A percentile compares a stretch with the other conserved stretches of the same genome.
Conservation (phyloP, 1,139 yeast genomes). For the Meyerozyma elateridarum region DNA sequence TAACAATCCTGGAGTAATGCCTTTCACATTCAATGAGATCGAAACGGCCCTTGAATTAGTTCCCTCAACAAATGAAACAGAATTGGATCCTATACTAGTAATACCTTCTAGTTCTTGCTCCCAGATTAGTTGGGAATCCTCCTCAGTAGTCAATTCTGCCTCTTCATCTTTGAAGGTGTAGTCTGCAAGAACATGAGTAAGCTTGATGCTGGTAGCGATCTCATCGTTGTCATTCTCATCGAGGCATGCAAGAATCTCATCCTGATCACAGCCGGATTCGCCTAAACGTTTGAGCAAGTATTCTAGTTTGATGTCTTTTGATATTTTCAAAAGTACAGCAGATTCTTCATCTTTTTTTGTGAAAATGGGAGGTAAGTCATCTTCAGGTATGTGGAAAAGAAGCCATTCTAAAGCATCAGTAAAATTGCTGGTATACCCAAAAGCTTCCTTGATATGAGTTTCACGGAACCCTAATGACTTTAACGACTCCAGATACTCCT, state of each 20-base stretch:
- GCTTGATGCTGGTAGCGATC: constrained; percentile 43
- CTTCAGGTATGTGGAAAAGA: constrained; percentile 86
- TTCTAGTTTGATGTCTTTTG: constrained; percentile 38
- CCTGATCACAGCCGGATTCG: constrained; percentile 67
- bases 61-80: constrained; percentile 16
- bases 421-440: constrained; percentile 53
- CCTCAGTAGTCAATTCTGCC: constrained; percentile 12
- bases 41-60: constrained; percentile 24
- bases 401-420: constrained; percentile 72
- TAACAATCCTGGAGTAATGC: constrained; percentile 27
- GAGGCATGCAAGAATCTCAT: constrained; percentile 52
- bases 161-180: constrained; percentile 9
- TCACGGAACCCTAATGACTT: constrained; percentile 60
- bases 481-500: constrained; percentile 19
- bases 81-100: constrained; percentile 43
- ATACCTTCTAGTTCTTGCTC: constrained; percentile 72
- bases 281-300: constrained; percentile 47
- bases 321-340: constrained; percentile 43
- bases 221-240: constrained; percentile 42
- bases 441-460: constrained; percentile 68
- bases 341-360: constrained; percentile 44
- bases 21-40: constrained; percentile 29
- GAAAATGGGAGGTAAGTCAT: constrained; percentile 69
- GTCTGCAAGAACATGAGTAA: constrained; percentile 41
- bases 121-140: constrained; percentile 50